These are phyloP conservation scores for Pseudocercospora ulei DNA, from an alignment of 2,329 filamentous ascomycete species.

Conservation along the genomic window DNA sequence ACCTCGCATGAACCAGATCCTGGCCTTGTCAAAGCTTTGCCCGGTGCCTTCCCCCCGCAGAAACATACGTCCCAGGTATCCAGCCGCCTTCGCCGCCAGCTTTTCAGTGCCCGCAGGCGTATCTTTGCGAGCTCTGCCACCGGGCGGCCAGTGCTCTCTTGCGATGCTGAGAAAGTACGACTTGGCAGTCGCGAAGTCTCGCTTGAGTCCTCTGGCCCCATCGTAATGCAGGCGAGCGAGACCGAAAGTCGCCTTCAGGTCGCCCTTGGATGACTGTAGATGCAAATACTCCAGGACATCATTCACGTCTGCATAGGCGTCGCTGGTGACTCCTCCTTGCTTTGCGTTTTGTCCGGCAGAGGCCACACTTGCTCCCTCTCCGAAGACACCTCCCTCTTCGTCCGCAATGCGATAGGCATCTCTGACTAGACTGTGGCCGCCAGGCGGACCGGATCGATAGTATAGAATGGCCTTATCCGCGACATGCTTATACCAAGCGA, in stretches of 20 bases:
- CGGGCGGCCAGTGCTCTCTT: slow-evolving; percentile 64
- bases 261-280: slow-evolving; percentile 79
- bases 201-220: slow-evolving; percentile 63
- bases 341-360: slow-evolving; percentile 78
- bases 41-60: slow-evolving; percentile 74
- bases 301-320: slow-evolving; percentile 75
- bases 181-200: slow-evolving; percentile 63
- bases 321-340: slow-evolving; percentile 61
- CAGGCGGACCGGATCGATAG: slow-evolving; percentile 81
- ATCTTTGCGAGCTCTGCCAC: slow-evolving; percentile 63
- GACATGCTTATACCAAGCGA: slow-evolving; percentile 81
- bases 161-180: slow-evolving; percentile 73
- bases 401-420: slow-evolving; percentile 83
- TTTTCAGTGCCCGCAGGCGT: slow-evolving; percentile 63
- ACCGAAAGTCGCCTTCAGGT: slow-evolving; percentile 76
- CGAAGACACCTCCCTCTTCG: slow-evolving; percentile 83
- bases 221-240: slow-evolving; percentile 83
- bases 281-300: slow-evolving; percentile 93
- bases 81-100: slow-evolving; percentile 70
- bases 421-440: slow-evolving; percentile 65
- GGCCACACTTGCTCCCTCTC: slow-evolving; percentile 82
- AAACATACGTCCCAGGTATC: slow-evolving; percentile 81
- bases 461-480: slow-evolving; percentile 87
- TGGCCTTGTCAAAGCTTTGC: slow-evolving; percentile 66
- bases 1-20: slow-evolving; percentile 74